Evolutionary conservation across 2,329 filamentous ascomycete genomes (phyloP).

Genomic region (Botrytis aclada): DNA sequence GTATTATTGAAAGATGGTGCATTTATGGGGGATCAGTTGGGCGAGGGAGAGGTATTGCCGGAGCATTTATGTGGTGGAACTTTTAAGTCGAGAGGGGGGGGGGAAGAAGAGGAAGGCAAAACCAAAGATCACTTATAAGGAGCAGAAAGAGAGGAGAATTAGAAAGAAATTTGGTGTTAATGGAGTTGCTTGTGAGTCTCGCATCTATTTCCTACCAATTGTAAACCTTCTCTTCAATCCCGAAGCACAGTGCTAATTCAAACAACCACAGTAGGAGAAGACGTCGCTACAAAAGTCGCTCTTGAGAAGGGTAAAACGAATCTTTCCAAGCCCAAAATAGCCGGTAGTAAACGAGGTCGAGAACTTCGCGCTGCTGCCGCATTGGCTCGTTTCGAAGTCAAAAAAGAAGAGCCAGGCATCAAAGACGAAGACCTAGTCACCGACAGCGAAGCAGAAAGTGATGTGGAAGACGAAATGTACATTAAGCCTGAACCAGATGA

Average conservation of each 20-base stretch:
- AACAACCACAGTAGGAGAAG: conserved; percentile 39
- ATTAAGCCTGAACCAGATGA: conserved; percentile 48
- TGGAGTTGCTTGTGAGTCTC: conserved; percentile 29
- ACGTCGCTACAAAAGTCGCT: conserved; percentile 54
- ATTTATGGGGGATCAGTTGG: conserved; percentile 54
- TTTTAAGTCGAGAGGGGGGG: conserved; percentile 56
- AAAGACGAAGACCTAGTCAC: conserved; percentile 42
- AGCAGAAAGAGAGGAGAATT: conserved; percentile 51
- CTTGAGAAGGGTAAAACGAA: conserved; percentile 49
- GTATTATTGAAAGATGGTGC: conserved; percentile 57
- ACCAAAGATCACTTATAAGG: conserved; percentile 38
- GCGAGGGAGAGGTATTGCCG: conserved; percentile 55
- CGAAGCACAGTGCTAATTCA: neutral
- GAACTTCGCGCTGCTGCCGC: conserved; percentile 61
- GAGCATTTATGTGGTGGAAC: conserved; percentile 80
- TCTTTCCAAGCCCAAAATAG: conserved; percentile 56
- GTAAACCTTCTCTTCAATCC: neutral
- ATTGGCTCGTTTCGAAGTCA: conserved; percentile 52
- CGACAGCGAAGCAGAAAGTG: conserved; percentile 45
- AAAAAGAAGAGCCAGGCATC: conserved; percentile 41
- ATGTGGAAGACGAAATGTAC: conserved; percentile 48
- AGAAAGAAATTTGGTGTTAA: conserved; percentile 56
- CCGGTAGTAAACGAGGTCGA: conserved; percentile 55
- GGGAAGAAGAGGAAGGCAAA: conserved; percentile 52
- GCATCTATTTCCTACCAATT: neutral